Evolutionary conservation across 192 early-diverging fungal genomes (phyloP), one percentile per base, ranked within the genome.

Genomic region (Coemansia sp.): DNA sequence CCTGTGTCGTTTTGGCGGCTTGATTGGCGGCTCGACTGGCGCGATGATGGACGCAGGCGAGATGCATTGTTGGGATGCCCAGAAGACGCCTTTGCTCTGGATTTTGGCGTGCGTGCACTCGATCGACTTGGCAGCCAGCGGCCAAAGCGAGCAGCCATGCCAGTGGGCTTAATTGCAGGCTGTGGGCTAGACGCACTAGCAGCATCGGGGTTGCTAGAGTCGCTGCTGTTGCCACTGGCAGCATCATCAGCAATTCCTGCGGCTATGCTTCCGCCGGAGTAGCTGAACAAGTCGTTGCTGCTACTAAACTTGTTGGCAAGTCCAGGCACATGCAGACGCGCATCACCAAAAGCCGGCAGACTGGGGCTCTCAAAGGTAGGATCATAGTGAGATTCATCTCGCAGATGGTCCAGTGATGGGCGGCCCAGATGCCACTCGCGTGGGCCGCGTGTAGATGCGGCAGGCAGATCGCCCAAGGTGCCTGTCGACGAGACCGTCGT

Each of bases 401-500:
- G 52, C 24, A 69, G 17, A 17, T 58, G 66, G 15, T 73, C 76
- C 9, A 79, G 51, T 19, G 77, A 74, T 2, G 77, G 63, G 6
- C 77, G 71, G 5, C 72, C 77, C 10, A 74, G 66, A 17, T 80
- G 72, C 77, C 77, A 80, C 17, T 74, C 77, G 50, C 69, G 77
- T 56, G 67, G 67, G 3, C 67, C 72, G 10, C 72, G 72, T 5
- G 51, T 29, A 25, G 17, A 35, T 25, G 56, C 35, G 11, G 25
- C 27, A 0, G 50, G 49, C 1, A 37, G 17, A 10, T 73, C 71
- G 41, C 39, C 45, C 2, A 56, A 23, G 2, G 76, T 29, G 53
- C 60, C 50, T 4, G 54, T 47, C 7, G 70, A 43, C 7, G 69
- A 43, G 1, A 56, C 38, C 8, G 67, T 57, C 6, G 60, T 25